phyloP scores from a whole-genome alignment of 2,329 filamentous ascomycete genomes.

The Clonostachys rosea region DNA sequence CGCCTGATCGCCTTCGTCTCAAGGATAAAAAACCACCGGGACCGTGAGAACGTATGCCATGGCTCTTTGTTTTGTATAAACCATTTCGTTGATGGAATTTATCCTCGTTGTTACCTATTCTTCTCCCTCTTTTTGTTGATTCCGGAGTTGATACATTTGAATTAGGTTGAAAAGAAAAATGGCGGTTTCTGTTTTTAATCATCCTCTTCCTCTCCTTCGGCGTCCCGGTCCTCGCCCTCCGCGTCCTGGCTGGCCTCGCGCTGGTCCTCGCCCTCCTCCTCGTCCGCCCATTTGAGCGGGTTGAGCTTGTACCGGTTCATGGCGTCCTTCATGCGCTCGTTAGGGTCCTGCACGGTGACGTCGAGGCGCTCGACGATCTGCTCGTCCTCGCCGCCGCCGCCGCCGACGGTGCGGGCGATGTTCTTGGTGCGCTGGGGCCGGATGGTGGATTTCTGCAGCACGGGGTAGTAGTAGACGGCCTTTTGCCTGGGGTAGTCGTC shows the following conservation, averaged over 20 bases:
- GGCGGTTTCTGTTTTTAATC: neutral
- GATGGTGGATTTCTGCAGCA: constrained; percentile 60
- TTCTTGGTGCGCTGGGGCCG: constrained; percentile 60
- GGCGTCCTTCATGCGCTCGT: constrained; percentile 44
- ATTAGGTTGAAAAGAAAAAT: no score
- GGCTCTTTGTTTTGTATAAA: no score
- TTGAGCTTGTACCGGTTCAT: constrained; percentile 48
- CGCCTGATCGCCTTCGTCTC: no score
- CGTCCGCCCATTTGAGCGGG: constrained; percentile 42
- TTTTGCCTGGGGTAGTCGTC: constrained; percentile 44
- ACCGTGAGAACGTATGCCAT: no score
- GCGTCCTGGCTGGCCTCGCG: constrained; percentile 17
- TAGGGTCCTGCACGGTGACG: constrained; percentile 49
- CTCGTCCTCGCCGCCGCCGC: constrained; percentile 41
- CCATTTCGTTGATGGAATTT: no score
- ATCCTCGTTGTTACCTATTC: no score
- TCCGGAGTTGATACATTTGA: no score
- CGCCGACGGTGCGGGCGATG: constrained; percentile 46
- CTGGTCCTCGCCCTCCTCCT: constrained; percentile 24
- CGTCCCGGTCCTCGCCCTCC: constrained; percentile 20
- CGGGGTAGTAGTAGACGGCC: constrained; percentile 63
- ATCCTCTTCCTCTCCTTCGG: constrained; percentile 14
- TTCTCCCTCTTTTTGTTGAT: no score
- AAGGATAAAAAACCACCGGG: no score
- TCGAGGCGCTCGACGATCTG: constrained; percentile 52